Evolutionary conservation across 306 rosid species (phyloP).

Genomic region (Cucurbita ficifolia): DNA sequence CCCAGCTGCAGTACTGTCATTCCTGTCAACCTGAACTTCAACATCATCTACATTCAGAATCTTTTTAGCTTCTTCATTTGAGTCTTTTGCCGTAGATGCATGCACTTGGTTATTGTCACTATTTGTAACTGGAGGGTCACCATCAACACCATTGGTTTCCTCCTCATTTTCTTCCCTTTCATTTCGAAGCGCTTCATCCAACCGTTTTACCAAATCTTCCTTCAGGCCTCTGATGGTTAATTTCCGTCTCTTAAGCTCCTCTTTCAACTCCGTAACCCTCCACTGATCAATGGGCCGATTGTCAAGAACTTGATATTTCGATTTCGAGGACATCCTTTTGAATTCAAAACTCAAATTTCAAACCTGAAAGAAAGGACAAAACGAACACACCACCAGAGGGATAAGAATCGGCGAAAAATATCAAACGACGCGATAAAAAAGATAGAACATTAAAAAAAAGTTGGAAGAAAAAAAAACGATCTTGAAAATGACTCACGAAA

Average conservation of each 20-base stretch:
- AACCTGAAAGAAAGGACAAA: constrained; percentile 15
- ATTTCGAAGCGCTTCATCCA: constrained; percentile 52
- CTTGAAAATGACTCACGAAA: constrained; percentile 32
- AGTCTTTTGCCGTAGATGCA: constrained; percentile 11
- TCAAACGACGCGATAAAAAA: background rate
- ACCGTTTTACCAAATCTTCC: constrained; percentile 73
- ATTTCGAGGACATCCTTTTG: constrained; percentile 39
- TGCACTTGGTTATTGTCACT: constrained; percentile 8
- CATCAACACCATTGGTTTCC: constrained; percentile 23
- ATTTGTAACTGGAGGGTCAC: constrained; percentile 8
- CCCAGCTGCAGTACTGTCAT: constrained; percentile 14
- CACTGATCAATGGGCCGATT: constrained; percentile 74
- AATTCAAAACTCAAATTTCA: constrained; percentile 22
- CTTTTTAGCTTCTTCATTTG: constrained; percentile 13
- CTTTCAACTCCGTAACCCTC: constrained; percentile 84
- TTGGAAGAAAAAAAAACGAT: background rate
- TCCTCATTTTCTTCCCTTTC: constrained; percentile 35
- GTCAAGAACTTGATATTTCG: constrained; percentile 51
- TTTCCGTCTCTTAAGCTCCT: constrained; percentile 76
- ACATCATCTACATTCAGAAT: constrained; percentile 14
- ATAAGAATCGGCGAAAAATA: background rate
- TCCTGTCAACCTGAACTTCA: constrained; percentile 17
- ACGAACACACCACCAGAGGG: background rate
- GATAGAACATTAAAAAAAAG: no score
- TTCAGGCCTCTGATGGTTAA: constrained; percentile 63